A percentile compares a stretch with the other conserved stretches of the same genome.
phyloP scores from a whole-genome alignment of 2,329 filamentous ascomycete species.

The Fonsecaea nubica region DNA sequence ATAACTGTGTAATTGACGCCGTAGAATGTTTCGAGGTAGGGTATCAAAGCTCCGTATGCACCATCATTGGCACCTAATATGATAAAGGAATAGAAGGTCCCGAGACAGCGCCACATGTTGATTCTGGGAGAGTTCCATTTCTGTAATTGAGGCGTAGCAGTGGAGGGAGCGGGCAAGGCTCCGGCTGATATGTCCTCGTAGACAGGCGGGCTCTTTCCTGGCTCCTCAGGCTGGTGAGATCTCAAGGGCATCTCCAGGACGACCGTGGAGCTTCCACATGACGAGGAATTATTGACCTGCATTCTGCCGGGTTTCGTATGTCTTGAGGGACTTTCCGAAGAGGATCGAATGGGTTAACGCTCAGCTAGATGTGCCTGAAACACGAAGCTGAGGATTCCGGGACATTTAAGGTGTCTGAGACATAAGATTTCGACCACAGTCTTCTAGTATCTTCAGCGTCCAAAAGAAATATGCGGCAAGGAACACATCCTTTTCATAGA shows the following conservation, averaged over 20 bases:
- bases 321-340: background rate
- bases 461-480: slow-evolving; percentile 5
- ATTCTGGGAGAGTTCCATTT: slow-evolving; percentile 68
- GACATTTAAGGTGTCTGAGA: background rate
- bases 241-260: slow-evolving; percentile 27
- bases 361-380: background rate
- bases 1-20: slow-evolving; percentile 53
- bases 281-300: slow-evolving; percentile 18
- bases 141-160: slow-evolving; percentile 54
- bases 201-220: slow-evolving; percentile 11
- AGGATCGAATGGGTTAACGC: background rate
- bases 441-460: background rate
- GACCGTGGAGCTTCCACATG: slow-evolving; percentile 26
- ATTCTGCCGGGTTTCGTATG: slow-evolving; percentile 5
- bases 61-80: slow-evolving; percentile 64
- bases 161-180: slow-evolving; percentile 54
- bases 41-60: slow-evolving; percentile 58
- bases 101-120: slow-evolving; percentile 65
- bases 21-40: slow-evolving; percentile 53
- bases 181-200: slow-evolving; percentile 26
- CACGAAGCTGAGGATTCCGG: background rate
- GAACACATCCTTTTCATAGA: background rate
- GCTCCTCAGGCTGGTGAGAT: background rate
- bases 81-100: slow-evolving; percentile 65
- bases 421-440: background rate